phyloP scores from a whole-genome alignment of 2,329 filamentous ascomycete genomes.

The Intubia oerlemansii region DNA sequence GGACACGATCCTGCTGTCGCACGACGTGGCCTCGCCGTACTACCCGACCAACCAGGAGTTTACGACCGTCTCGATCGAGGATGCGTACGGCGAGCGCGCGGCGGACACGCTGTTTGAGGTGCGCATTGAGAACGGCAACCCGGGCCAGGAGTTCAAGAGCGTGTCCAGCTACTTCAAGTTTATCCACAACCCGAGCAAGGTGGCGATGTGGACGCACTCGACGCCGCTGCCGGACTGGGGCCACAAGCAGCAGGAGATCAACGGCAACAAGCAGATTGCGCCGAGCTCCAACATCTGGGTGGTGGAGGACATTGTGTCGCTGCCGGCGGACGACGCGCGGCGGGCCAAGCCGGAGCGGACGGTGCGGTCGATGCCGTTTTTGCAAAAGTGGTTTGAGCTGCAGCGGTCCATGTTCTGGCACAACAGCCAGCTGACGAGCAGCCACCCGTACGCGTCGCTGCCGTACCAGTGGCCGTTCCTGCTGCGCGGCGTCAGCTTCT shows the following conservation, averaged over 20 bases:
- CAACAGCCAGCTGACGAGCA: constrained; percentile 94
- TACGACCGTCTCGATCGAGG: constrained; percentile 54
- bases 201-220: constrained; percentile 97
- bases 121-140: constrained; percentile 69
- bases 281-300: constrained; percentile 89
- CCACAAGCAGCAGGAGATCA: constrained; percentile 95
- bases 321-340: constrained; percentile 50
- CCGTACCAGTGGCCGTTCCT: constrained; percentile 98
- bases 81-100: constrained; percentile 50
- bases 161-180: constrained; percentile 90
- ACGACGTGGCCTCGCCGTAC: constrained; percentile 92
- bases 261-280: constrained; percentile 89
- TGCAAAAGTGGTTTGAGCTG: constrained; percentile 87
- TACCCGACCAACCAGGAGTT: constrained; percentile 98
- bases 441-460: constrained; percentile 85
- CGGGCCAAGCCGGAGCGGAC: constrained; percentile 55
- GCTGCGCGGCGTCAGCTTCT: constrained; percentile 93
- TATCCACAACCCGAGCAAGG: constrained; percentile 81
- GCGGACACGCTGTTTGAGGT: constrained; percentile 92
- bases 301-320: constrained; percentile 72
- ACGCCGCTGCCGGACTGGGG: constrained; percentile 94
- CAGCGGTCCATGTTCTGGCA: constrained; percentile 98
- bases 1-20: constrained; percentile 68
- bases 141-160: constrained; percentile 67
- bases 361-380: constrained; percentile 69